Evolutionary conservation across 2,329 filamentous ascomycete species (phyloP).

Genomic region (Exophiala sideris): DNA sequence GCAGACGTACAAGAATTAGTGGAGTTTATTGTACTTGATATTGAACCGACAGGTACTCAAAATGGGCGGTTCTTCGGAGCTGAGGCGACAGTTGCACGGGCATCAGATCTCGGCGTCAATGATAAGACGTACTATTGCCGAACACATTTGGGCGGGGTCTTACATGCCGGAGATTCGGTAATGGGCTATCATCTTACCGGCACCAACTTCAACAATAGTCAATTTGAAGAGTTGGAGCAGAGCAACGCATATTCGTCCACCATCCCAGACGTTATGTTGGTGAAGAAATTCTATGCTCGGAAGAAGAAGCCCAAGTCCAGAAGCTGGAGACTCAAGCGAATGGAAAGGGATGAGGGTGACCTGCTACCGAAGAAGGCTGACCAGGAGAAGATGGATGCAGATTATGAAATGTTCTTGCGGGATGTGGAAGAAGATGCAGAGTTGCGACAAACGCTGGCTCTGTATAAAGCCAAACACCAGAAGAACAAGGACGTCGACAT

Average conservation of each 20-base stretch:
- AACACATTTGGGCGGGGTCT: slow-evolving; percentile 80
- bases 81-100: slow-evolving; percentile 82
- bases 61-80: slow-evolving; percentile 81
- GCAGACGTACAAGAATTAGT: slow-evolving; percentile 80
- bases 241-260: slow-evolving; percentile 71
- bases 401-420: slow-evolving; percentile 95
- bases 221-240: slow-evolving; percentile 78
- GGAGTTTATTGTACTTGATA: slow-evolving; percentile 93
- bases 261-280: slow-evolving; percentile 87
- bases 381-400: slow-evolving; percentile 80
- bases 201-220: slow-evolving; percentile 85
- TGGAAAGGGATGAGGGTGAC: slow-evolving; percentile 85
- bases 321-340: slow-evolving; percentile 92
- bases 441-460: slow-evolving; percentile 72
- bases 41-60: slow-evolving; percentile 70
- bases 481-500: slow-evolving; percentile 51
- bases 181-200: slow-evolving; percentile 91
- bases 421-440: slow-evolving; percentile 96
- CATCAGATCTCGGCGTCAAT: slow-evolving; percentile 80
- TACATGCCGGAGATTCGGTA: slow-evolving; percentile 86
- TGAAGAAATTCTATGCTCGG: slow-evolving; percentile 94
- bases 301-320: slow-evolving; percentile 78
- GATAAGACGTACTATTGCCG: slow-evolving; percentile 84
- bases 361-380: slow-evolving; percentile 82
- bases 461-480: slow-evolving; percentile 70